These are phyloP conservation scores for Solioccasus polychromus DNA, from an alignment of 768 basidiomycete genomes.

Conservation along the genomic window DNA sequence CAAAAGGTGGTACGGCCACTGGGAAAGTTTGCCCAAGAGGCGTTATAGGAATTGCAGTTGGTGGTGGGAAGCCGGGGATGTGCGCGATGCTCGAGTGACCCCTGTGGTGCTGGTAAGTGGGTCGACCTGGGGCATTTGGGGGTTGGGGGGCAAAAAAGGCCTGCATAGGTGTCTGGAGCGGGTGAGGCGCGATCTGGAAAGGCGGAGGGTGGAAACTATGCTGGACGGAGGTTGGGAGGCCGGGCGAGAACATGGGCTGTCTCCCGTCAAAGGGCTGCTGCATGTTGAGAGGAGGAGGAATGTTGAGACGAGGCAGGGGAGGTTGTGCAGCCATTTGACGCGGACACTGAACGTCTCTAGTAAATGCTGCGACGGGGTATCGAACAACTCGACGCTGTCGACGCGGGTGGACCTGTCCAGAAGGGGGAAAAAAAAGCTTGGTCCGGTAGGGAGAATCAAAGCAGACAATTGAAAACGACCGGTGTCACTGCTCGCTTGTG, in stretches of 20 bases:
- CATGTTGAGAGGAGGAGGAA: conserved; percentile 50
- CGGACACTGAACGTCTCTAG: too few relatives aligned
- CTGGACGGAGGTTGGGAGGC: conserved; percentile 57
- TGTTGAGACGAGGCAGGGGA: conserved; percentile 54
- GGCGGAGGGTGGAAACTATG: conserved; percentile 53
- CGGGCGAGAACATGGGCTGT: conserved; percentile 62
- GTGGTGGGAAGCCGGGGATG: conserved; percentile 59
- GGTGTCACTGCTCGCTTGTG: conserved; percentile 11
- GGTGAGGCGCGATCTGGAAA: conserved; percentile 41
- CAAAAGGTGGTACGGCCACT: conserved; percentile 43
- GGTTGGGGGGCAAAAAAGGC: conserved; percentile 55
- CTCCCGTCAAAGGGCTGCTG: conserved; percentile 53
- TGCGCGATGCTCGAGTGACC: conserved; percentile 61
- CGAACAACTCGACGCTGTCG: conserved; percentile 4
- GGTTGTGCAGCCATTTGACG: conserved; percentile 34
- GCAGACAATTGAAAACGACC: background rate
- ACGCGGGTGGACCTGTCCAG: background rate
- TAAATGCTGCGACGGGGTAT: background rate
- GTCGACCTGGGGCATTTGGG: conserved; percentile 50
- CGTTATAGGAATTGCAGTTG: conserved; percentile 53
- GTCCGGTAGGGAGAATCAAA: background rate
- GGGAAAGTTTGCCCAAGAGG: conserved; percentile 60
- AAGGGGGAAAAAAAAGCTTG: background rate
- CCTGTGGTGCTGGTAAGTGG: conserved; percentile 48
- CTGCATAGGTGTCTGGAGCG: conserved; percentile 75